Evolutionary conservation across 108 stramenopile genomes (phyloP), one percentile per base, ranked within the genome.

Genomic region (Nitzschia inconspicua): DNA sequence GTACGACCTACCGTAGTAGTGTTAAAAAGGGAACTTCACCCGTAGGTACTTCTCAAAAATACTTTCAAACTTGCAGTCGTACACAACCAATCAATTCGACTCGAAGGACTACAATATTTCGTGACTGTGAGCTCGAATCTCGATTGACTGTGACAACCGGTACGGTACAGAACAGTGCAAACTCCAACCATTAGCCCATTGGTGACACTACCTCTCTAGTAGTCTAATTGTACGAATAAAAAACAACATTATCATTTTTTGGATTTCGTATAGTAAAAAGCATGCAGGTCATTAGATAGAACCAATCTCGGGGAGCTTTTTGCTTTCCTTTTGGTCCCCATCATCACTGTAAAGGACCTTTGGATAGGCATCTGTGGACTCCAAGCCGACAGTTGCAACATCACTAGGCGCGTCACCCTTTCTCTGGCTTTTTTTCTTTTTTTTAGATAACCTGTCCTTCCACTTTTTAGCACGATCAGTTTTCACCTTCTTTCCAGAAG

Each of bases 321-420:
- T n/a, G 5, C 35, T 36, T 36, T 54, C 35, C n/a, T n/a, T n/a
- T 34, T n/a, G 7, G 34, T 54, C 53, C 22, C 53, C 53, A 29
- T 35, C 53, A 32, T 54, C 53, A 18, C 37, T 36, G 34, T 23
- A 54, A 23, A 54, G 53, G 14, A 54, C 53, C 53, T 54, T 54
- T 19, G 53, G 53, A 54, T 36, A 54, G 0, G 53, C 53, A 54
- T 54, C 37, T 18, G 5, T 54, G 32, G 11, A 10, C 10, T 18
- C 37, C 37, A 4, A 5, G 9, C 53, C 53, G 0, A 14, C 35
- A 19, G 53, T 54, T 16, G 53, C 53, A 54, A 35, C 53, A 19
- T 54, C 53, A 28, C 53, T 54, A 54, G 34, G 24, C 4, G 10
- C 16, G 30, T 54, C 34, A 32, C 14, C 37, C n/a, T 39, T 39